These are phyloP conservation scores for Gryganskiella cystojenkinii DNA, from an alignment of 192 early-diverging fungal genomes.

Conservation along the genomic window DNA sequence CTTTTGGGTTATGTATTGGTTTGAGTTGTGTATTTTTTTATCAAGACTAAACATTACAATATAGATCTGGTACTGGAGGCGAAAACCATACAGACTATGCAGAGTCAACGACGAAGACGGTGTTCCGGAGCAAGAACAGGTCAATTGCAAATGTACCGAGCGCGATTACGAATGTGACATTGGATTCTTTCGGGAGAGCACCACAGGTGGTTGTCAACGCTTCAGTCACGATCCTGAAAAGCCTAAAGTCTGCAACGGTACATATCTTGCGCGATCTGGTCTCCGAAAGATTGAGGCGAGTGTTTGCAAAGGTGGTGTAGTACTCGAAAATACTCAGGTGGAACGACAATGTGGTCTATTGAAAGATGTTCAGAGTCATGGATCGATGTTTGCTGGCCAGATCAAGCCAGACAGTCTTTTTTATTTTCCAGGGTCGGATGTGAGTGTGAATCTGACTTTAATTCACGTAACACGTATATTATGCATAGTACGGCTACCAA, in stretches of 20 bases:
- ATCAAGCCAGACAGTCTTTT: too few relatives aligned
- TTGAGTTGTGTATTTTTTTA: too few relatives aligned
- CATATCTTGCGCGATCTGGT: slow-evolving; percentile 78
- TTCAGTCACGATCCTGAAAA: slow-evolving; percentile 76
- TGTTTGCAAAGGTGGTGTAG: slow-evolving; percentile 76
- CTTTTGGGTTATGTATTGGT: too few relatives aligned
- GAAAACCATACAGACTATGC: slow-evolving; percentile 74
- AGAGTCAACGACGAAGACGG: slow-evolving; percentile 70
- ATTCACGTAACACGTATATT: too few relatives aligned
- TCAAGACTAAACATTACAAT: too few relatives aligned
- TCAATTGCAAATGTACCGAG: slow-evolving; percentile 74
- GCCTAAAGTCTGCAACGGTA: slow-evolving; percentile 70
- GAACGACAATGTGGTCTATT: slow-evolving; percentile 73
- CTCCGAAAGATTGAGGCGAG: slow-evolving; percentile 79
- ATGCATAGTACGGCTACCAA: too few relatives aligned
- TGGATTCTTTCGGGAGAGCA: slow-evolving; percentile 76
- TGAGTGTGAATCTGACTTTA: too few relatives aligned
- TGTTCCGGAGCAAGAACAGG: slow-evolving; percentile 48
- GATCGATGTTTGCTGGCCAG: slow-evolving; percentile 23
- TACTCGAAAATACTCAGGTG: slow-evolving; percentile 63
- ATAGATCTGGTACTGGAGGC: slow-evolving; percentile 71
- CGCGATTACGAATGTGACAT: slow-evolving; percentile 88
- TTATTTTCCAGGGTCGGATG: too few relatives aligned
- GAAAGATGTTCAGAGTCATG: slow-evolving; percentile 40
- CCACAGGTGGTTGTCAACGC: slow-evolving; percentile 70